Evolutionary conservation across 345 rosid species (phyloP).

Genomic region (Eucalyptus victrix): DNA sequence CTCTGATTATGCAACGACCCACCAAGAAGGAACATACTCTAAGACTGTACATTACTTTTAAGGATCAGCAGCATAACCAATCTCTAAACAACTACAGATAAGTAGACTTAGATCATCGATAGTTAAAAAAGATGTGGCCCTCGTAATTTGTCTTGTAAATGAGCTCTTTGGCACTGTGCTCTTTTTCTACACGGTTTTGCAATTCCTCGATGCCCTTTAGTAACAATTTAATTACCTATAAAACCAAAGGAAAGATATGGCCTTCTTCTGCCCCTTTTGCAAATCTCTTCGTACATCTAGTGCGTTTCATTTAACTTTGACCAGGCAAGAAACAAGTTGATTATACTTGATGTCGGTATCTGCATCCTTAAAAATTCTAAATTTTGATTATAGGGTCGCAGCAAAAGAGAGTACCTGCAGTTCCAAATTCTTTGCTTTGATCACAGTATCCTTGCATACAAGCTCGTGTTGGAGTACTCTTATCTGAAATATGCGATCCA

Average conservation of each 20-base stretch:
- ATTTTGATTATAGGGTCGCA: background rate
- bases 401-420: background rate
- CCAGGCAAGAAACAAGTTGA: background rate
- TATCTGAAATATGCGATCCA: background rate
- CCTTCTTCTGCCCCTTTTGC: background rate
- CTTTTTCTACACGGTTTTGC: background rate
- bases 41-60: background rate
- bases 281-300: background rate
- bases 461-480: constrained; percentile 36
- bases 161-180: background rate
- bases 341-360: background rate
- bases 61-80: background rate
- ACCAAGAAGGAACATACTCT: background rate
- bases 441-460: constrained; percentile 34
- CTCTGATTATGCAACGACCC: background rate
- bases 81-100: background rate
- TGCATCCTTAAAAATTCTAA: background rate
- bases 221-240: background rate
- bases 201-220: background rate
- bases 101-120: background rate
- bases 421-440: constrained; percentile 18
- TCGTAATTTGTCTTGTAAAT: background rate
- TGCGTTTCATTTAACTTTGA: background rate
- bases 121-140: background rate
- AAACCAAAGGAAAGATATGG: background rate